phyloP scores from a whole-genome alignment of 495 filamentous ascomycete species.

The Achaetomiella virescens region DNA sequence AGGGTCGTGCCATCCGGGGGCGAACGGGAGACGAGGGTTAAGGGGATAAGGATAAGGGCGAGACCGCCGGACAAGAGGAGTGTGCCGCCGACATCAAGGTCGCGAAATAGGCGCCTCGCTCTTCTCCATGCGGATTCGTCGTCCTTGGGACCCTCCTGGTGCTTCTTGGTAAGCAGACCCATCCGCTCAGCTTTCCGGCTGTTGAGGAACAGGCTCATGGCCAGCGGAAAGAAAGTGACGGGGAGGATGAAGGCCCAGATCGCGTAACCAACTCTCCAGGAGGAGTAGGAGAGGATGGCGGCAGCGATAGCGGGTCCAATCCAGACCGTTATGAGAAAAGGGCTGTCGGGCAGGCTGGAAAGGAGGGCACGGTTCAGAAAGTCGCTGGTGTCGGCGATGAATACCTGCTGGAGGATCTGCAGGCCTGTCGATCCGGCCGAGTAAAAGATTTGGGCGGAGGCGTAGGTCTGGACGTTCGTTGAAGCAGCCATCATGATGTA shows the following conservation, averaged over 20 bases:
- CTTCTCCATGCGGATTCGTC: background rate
- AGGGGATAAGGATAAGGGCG: conserved; percentile 57
- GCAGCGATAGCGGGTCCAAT: conserved; percentile 42
- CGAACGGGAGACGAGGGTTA: conserved; percentile 48
- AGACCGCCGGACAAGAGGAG: conserved; percentile 52
- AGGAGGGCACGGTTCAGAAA: conserved; percentile 56
- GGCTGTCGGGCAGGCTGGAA: conserved; percentile 53
- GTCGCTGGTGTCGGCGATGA: conserved; percentile 61
- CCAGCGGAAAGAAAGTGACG: conserved; percentile 47
- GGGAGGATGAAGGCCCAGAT: conserved; percentile 54
- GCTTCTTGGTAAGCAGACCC: conserved; percentile 28
- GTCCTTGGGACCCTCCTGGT: background rate
- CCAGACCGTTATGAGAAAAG: conserved; percentile 56
- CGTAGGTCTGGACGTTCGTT: conserved; percentile 33
- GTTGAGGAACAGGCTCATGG: conserved; percentile 48
- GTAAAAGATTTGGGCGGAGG: conserved; percentile 46
- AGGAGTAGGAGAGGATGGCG: conserved; percentile 36
- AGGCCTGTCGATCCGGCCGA: conserved; percentile 45
- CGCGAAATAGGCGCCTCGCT: conserved; percentile 44
- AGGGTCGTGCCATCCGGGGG: conserved; percentile 45
- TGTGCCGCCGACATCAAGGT: conserved; percentile 56
- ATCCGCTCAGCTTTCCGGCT: conserved; percentile 45
- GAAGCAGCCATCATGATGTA: conserved; percentile 38
- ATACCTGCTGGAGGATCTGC: conserved; percentile 53
- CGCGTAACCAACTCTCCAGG: conserved; percentile 59